These are phyloP conservation scores for Linderina pennispora DNA, from an alignment of 192 early-diverging fungal genomes.

Conservation along the genomic window DNA sequence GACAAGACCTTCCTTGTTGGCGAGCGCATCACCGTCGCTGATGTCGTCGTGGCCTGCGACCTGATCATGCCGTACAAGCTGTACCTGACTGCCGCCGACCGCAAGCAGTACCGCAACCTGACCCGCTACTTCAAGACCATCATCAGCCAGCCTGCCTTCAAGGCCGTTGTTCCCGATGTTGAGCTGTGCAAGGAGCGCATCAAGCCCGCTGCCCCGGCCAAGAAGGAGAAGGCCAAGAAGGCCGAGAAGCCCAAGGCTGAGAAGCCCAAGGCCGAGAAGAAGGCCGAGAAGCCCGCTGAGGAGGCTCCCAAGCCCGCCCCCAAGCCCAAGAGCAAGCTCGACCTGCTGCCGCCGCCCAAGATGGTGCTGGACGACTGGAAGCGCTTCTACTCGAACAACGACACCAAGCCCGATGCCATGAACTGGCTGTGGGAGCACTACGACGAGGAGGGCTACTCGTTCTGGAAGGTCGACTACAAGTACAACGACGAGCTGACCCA, in stretches of 20 bases:
- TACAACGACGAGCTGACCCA: constrained; percentile 90
- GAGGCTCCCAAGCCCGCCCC: constrained; percentile 62
- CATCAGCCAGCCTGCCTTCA: constrained; percentile 78
- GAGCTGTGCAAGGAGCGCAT: constrained; percentile 55
- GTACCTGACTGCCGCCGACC: constrained; percentile 62
- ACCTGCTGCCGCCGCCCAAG: constrained; percentile 74
- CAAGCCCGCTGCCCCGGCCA: constrained; percentile 50
- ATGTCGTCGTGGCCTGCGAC: constrained; percentile 63
- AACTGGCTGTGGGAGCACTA: constrained; percentile 94
- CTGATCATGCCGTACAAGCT: constrained; percentile 23
- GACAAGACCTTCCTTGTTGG: constrained; percentile 91
- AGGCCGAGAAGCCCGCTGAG: constrained; percentile 35
- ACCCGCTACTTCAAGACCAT: constrained; percentile 91
- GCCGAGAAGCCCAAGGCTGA: constrained; percentile 47
- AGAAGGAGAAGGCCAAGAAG: constrained; percentile 55
- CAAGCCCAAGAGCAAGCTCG: constrained; percentile 88
- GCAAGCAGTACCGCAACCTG: constrained; percentile 79
- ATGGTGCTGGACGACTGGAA: constrained; percentile 93
- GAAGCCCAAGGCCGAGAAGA: constrained; percentile 55
- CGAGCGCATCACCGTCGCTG: constrained; percentile 88
- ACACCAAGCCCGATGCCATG: constrained; percentile 75
- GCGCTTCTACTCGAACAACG: constrained; percentile 96
- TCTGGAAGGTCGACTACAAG: constrained; percentile 93
- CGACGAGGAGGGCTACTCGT: constrained; percentile 82
- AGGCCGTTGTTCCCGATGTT: constrained; percentile 70